A percentile compares a stretch with the other conserved stretches of the same genome.
Conservation (phyloP, 2,329 filamentous ascomycete genomes). For the Hypoxylon sp. region DNA sequence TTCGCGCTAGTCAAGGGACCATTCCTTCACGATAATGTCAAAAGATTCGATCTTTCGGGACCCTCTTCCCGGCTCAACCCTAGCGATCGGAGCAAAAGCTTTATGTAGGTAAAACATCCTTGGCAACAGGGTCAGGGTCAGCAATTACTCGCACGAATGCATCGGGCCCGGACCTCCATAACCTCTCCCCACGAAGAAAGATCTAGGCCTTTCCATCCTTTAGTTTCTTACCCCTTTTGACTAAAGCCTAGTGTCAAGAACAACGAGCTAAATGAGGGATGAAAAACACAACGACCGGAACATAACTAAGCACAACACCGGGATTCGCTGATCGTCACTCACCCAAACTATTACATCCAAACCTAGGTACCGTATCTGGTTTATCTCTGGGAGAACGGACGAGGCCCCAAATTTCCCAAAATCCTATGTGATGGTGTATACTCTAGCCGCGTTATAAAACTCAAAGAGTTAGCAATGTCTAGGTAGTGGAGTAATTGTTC, state of each 20-base stretch:
- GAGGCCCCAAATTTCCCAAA: constrained; percentile 29
- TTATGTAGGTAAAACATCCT: neutral
- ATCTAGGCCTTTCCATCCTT: neutral
- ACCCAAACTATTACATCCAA: constrained; percentile 35
- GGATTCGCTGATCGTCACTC: constrained; percentile 34
- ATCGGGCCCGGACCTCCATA: neutral
- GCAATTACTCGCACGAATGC: neutral
- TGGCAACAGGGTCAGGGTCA: constrained; percentile 1
- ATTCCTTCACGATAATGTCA: constrained; percentile 1
- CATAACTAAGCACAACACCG: neutral
- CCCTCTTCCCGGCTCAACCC: neutral
- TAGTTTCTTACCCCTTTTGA: neutral
- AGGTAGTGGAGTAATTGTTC: neutral
- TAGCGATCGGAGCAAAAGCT: neutral
- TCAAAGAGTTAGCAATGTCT: neutral
- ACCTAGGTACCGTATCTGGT: too few species aligned
- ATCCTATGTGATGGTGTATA: constrained; percentile 15
- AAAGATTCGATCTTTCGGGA: neutral
- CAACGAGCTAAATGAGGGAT: neutral
- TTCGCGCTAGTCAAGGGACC: neutral
- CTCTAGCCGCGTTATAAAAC: constrained; percentile 8
- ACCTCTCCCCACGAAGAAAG: neutral
- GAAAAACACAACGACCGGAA: constrained; percentile 8
- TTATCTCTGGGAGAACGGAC: constrained; percentile 29
- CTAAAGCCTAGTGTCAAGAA: neutral